Base-by-base conservation (phyloP, 192 early-diverging fungal genomes). In the Coemansia sp. region DNA sequence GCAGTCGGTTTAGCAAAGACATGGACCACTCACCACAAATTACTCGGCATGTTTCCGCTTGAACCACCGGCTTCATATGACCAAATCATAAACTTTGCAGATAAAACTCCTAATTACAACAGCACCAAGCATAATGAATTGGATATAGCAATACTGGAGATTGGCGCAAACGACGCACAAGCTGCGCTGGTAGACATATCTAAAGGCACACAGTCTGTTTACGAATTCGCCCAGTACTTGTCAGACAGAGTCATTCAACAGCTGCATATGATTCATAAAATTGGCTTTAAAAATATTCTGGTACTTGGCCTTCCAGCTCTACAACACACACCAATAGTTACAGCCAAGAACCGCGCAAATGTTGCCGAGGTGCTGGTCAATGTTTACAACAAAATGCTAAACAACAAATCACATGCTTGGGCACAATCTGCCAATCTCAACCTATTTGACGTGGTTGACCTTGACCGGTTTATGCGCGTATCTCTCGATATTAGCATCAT, bases 1-100 rank as follows among this genome's bases (percentile, higher is more conserved):
- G 75, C 75, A 0, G 70, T 78, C 5, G 70, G 75, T 10, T 17
- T 67, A 14, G 66, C 75, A 23, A 69, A 72, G 31, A 54, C 70
- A 4, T 31, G 37, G 25, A 27, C 62, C 3, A 43, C 10, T 6
- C 70, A 62, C 14, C 62, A 50, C 4, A 51, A 22, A 31, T 37
- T 72, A 16, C 26, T 72, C 1, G 45, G 55, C 14, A n/a, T 66
- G 21, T 27, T 78, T 27, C 50, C 67, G 9, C 27, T 72, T 11
- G 67, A 72, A 4, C 69, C 70, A 4, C 75, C 75, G 3, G 59
- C 62, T 9, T 69, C 70, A 3, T 6, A 59, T 17, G 67, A 69
- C 41, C 75, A 78, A 35, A 78, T 78, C 14, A 17, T 35, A 5
- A 52, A 62, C 6, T 65, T 69, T 59, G 63, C 54, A 12, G 19